Base-by-base conservation (phyloP, 1,139 yeast species). In the Geotrichum citri-aurantii region DNA sequence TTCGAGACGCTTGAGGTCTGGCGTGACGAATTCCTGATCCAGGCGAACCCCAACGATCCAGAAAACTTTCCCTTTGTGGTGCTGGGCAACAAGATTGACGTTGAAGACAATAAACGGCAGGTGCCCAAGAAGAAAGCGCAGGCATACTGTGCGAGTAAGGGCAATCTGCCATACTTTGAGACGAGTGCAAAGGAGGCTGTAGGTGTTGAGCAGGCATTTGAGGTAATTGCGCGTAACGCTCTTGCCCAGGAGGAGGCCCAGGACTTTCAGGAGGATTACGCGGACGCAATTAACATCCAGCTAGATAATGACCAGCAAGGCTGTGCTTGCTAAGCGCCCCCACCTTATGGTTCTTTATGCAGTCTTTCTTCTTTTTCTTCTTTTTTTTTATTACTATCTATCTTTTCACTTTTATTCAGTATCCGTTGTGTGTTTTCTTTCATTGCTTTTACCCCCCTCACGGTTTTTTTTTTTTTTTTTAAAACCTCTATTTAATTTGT, bases 41-140 rank as follows among this genome's bases (percentile, higher is more conserved):
- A 93, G 73, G 95, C 96, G 52, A 91, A 90, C 70, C 95, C 95
- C 40, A 80, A 86, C 55, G 95, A 93, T 68, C 98, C 98, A 1
- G 97, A 89, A 64, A 89, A 87, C 67, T 93, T 93, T 79, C 98
- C 98, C 1, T 93, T 93, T 74, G 95, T 92, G 59, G 88, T 92
- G 58, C 81, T 93, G 68, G 99, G 98, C 56, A 93, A 93, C 75
- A 93, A 93, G 77, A 85, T 93, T 60, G 99, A 93, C 72, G 90
- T 90, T 48, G 98, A 93, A 69, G 99, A 93, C 67, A 80, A 86
- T 65, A 90, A 91, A 75, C 85, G 96, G 66, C 85, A 85, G 56
- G 90, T 93, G 3, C 83, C 88, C 33, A 80, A 84, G 55, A 91
- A 92, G 75, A 87, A 90, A 69, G 95, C 96, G 52, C 87, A 86